Base-by-base conservation (phyloP, 805 yeast genomes). In the Torulaspora quercuum region DNA sequence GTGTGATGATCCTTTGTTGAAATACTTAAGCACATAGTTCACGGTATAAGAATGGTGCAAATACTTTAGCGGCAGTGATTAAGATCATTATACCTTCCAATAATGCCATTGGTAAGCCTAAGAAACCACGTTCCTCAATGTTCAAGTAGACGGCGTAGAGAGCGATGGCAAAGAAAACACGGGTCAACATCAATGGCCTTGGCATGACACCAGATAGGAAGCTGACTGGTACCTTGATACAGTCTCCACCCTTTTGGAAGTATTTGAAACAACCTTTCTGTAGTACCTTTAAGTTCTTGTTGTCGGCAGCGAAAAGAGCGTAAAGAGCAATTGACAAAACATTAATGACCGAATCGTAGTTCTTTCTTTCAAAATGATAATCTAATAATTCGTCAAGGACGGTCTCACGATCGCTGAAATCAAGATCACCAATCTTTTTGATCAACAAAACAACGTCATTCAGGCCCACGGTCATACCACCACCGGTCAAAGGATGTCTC, bases 401-500 rank as follows among this genome's bases (percentile, higher is more conserved):
- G 4, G 64, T 51, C 10, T 64, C 73, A 48, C 80, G 71, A 55
- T 88, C 82, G 16, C 56, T 56, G 32, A 92, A 70, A 30, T 61
- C 65, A 30, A 60, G 33, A 25, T 59, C 57, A 42, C 62, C 64
- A 20, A 61, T 59, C 53, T 35, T 71, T 52, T 37, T 82, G 35
- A 92, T 68, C 25, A 84, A 63, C 48, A 74, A 72, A 12, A 84
- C 77, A 29, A 88, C 69, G 61, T 92, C 98, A 56, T 80, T 84
- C 42, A 92, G 68, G 2, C 96, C 97, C 27, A 92, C 98, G 16
- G 97, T 88, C 98, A 92, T 92, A 44, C 98, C 98, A 46, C 98
- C 98, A 35, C 98, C 98, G 1, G 97, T 92, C 44, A 92, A 73
- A 17, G 98, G 98, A 60, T 92, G 98, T 59, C 98, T 75, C 97